phyloP scores from a whole-genome alignment of 345 rosid species.

The Brassica juncea region DNA sequence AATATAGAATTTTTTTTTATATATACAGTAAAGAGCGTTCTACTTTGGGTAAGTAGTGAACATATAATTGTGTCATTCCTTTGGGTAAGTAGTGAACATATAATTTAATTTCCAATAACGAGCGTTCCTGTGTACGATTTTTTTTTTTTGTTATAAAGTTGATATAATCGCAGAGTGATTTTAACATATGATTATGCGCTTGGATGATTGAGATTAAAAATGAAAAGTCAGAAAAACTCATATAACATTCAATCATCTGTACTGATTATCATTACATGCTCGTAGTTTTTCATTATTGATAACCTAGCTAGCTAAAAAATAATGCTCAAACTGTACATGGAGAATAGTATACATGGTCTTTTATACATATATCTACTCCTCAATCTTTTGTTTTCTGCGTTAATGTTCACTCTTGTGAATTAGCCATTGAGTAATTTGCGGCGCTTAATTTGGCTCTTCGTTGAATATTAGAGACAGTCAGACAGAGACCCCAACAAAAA shows the following conservation, averaged over 20 bases:
- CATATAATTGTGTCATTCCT: too few species aligned
- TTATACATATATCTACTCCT: neutral
- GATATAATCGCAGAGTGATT: neutral
- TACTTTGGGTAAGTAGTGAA: too few species aligned
- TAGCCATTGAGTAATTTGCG: slow-evolving; percentile 29
- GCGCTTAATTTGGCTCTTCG: slow-evolving; percentile 37
- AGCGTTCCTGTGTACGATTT: neutral
- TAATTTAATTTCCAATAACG: neutral
- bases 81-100: too few species aligned
- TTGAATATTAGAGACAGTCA: slow-evolving; percentile 22
- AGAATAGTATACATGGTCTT: neutral
- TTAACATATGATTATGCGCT: neutral
- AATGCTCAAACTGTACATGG: neutral
- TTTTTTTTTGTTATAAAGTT: neutral
- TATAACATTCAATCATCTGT: neutral
- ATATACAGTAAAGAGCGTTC: neutral
- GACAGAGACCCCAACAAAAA: slow-evolving; percentile 30
- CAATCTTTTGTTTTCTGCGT: neutral
- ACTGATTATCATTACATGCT: neutral
- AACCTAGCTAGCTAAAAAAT: slow-evolving; percentile 6
- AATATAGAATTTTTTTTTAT: neutral
- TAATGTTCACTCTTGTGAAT: slow-evolving; percentile 9
- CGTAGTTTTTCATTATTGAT: neutral
- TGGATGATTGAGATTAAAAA: neutral
- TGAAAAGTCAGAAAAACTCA: neutral